phyloP scores from a whole-genome alignment of 2,329 filamentous ascomycete species.

The Zymoseptoria ardabiliae region DNA sequence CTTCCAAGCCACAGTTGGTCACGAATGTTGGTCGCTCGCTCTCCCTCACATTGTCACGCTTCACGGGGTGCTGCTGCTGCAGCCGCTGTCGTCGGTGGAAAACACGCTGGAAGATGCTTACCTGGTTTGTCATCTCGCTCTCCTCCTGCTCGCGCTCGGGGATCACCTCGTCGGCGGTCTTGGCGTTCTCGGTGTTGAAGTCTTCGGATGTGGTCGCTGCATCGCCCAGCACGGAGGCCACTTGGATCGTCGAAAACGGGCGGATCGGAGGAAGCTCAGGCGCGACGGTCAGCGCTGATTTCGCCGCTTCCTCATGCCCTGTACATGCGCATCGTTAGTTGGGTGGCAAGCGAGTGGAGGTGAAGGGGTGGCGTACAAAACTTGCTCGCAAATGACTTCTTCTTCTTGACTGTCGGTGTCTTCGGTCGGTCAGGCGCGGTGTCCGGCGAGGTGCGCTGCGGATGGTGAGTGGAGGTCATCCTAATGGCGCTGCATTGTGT shows the following conservation, averaged over 20 bases:
- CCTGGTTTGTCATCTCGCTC: neutral
- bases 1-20: neutral
- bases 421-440: neutral
- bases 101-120: neutral
- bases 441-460: neutral
- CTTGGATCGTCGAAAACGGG: neutral
- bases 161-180: neutral
- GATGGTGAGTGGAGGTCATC: neutral
- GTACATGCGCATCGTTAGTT: neutral
- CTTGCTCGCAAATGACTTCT: neutral
- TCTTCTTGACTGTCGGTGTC: neutral
- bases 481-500: neutral
- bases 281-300: neutral
- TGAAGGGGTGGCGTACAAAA: neutral
- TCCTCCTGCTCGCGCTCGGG: neutral
- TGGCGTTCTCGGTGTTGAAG: neutral
- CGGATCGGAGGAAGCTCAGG: neutral
- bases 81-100: neutral
- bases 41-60: neutral
- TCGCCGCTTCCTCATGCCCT: neutral
- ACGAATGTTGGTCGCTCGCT: neutral
- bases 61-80: neutral
- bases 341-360: neutral
- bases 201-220: neutral
- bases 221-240: neutral